Conservation (phyloP, 2,329 filamentous ascomycete genomes). For the Apiospora koreana region DNA sequence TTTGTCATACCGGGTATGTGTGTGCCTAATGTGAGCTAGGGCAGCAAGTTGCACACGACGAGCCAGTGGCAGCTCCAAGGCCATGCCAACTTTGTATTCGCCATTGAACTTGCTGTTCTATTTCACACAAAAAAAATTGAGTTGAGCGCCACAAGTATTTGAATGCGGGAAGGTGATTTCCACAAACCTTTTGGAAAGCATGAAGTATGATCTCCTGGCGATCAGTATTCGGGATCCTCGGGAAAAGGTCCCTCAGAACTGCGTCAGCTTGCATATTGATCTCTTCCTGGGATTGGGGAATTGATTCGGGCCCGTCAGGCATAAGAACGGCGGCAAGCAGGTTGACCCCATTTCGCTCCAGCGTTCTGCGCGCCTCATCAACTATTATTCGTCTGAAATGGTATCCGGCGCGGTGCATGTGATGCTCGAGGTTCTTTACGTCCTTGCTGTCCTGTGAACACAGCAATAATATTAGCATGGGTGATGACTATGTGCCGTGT, state of each 20-base stretch:
- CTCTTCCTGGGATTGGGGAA: slow-evolving; percentile 59
- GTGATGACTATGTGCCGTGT: not conserved
- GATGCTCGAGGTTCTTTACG: slow-evolving; percentile 44
- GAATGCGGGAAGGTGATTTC: not conserved
- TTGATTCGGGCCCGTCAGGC: slow-evolving; percentile 52
- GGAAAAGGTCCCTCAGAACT: slow-evolving; percentile 64
- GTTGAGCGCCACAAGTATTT: not conserved
- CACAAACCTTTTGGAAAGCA: slow-evolving; percentile 62
- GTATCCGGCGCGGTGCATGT: slow-evolving; percentile 61
- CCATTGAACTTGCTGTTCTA: slow-evolving; percentile 54
- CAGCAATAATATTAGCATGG: not conserved
- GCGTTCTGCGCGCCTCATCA: slow-evolving; percentile 48
- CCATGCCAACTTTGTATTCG: slow-evolving; percentile 59
- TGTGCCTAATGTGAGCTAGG: slow-evolving; percentile 66
- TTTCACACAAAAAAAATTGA: not conserved
- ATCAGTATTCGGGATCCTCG: slow-evolving; percentile 65
- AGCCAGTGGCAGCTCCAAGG: slow-evolving; percentile 55
- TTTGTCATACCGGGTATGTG: slow-evolving; percentile 65
- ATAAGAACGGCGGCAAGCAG: slow-evolving; percentile 25
- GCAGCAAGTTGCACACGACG: slow-evolving; percentile 66
- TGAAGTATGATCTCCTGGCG: slow-evolving; percentile 63
- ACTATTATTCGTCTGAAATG: slow-evolving; percentile 62
- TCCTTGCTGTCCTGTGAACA: slow-evolving; percentile 34
- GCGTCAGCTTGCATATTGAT: slow-evolving; percentile 65
- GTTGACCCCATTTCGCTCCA: slow-evolving; percentile 26